Evolutionary conservation across 805 yeast genomes (phyloP).

Genomic region (Teunomyces lycoperdinae): DNA sequence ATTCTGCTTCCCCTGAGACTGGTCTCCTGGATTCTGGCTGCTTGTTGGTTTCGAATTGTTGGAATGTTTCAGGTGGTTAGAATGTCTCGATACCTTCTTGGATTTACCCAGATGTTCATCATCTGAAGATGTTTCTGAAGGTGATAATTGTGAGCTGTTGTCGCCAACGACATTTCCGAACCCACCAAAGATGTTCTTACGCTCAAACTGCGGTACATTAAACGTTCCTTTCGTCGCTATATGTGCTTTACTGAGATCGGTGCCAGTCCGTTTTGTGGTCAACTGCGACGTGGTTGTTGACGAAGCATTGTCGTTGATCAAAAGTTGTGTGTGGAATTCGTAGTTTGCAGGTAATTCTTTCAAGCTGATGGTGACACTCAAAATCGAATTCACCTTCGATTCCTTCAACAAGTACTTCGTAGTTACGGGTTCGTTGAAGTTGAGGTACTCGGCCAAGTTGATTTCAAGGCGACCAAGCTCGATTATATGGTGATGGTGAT

Average conservation of each 20-base stretch:
- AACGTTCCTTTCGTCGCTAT: conserved; percentile 11
- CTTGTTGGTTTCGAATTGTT: neutral
- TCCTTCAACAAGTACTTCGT: conserved; percentile 69
- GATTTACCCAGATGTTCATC: neutral
- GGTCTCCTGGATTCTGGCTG: conserved; percentile 1
- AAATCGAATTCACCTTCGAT: conserved; percentile 80
- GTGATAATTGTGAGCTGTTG: neutral
- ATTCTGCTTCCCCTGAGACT: neutral
- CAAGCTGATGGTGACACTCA: conserved; percentile 57
- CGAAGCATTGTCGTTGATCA: conserved; percentile 26
- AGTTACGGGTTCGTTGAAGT: conserved; percentile 48
- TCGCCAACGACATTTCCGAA: conserved; percentile 38
- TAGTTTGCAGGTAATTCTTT: conserved; percentile 37
- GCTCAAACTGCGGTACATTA: conserved; percentile 41
- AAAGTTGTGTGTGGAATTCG: conserved; percentile 43
- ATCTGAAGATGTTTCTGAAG: neutral
- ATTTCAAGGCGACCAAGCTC: conserved; percentile 65
- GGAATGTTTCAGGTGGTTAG: neutral
- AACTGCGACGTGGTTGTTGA: neutral
- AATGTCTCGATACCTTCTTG: neutral
- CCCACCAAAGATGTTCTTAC: conserved; percentile 48
- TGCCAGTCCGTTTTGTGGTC: neutral
- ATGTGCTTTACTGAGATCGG: neutral
- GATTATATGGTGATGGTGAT: conserved; percentile 16
- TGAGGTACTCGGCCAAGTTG: conserved; percentile 70